Evolutionary conservation across 2,329 filamentous ascomycete genomes (phyloP).

Genomic region (Ceratocystis alfenasii): DNA sequence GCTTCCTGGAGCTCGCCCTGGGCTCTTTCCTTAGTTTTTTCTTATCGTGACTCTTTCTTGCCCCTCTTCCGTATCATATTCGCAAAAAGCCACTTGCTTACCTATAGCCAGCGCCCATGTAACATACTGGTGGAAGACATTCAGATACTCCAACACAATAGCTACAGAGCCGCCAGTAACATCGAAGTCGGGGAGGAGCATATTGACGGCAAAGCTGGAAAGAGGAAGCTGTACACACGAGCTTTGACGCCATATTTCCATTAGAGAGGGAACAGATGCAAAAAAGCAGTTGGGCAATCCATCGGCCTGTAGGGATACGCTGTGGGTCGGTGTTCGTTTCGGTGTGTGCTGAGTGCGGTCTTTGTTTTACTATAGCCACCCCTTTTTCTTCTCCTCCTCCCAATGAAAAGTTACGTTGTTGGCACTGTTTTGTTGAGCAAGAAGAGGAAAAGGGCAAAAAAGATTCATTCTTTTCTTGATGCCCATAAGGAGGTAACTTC

Average conservation of each 20-base stretch:
- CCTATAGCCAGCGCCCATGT: background rate
- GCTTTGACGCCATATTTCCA: background rate
- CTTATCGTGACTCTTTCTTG: slow-evolving; percentile 10
- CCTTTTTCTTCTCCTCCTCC: background rate
- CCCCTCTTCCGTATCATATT: background rate
- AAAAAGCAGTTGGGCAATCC: background rate
- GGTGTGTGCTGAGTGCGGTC: background rate
- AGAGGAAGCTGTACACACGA: background rate
- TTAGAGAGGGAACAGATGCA: background rate
- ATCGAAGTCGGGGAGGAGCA: background rate
- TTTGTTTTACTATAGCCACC: background rate
- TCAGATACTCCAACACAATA: background rate
- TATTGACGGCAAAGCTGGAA: background rate
- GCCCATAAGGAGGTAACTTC: background rate
- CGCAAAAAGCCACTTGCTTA: background rate
- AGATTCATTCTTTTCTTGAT: background rate
- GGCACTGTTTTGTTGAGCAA: background rate
- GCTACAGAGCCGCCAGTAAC: background rate
- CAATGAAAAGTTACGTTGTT: background rate
- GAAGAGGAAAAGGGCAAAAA: background rate
- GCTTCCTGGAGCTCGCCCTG: background rate
- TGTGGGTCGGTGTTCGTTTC: background rate
- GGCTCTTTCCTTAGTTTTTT: background rate
- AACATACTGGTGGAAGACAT: background rate
- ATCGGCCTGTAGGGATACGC: background rate